Percentiles rank a stretch among this genome's conserved stretches.
Conservation (phyloP, 2,329 filamentous ascomycete genomes). For the Pseudocercospora cruenta region DNA sequence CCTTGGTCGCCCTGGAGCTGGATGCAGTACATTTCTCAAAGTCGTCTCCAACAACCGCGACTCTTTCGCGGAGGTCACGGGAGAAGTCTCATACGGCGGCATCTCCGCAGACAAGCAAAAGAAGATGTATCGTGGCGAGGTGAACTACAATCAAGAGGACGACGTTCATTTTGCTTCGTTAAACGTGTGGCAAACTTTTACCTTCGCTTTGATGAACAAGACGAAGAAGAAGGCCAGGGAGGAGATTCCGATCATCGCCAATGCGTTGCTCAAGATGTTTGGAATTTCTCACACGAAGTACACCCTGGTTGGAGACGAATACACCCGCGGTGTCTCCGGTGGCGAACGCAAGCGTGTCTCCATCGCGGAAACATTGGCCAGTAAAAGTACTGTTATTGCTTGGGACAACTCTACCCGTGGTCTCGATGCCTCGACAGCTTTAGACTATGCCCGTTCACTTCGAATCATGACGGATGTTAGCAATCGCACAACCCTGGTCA, state of each 20-base stretch:
- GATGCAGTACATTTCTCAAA: constrained; percentile 78
- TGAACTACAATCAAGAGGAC: constrained; percentile 78
- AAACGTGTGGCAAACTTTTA: constrained; percentile 77
- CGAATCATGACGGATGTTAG: constrained; percentile 79
- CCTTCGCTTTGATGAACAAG: constrained; percentile 75
- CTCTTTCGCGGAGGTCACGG: constrained; percentile 67
- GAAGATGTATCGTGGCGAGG: constrained; percentile 72
- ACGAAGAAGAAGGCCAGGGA: constrained; percentile 67
- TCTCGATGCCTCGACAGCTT: constrained; percentile 76
- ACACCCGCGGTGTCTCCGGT: constrained; percentile 73
- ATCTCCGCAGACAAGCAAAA: constrained; percentile 69
- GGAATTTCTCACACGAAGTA: constrained; percentile 75
- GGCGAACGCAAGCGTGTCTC: constrained; percentile 80
- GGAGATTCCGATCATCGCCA: constrained; percentile 70
- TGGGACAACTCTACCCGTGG: constrained; percentile 83
- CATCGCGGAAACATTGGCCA: constrained; percentile 76
- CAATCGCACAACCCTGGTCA: constrained; percentile 71
- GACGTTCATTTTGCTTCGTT: constrained; percentile 74
- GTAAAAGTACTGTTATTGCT: constrained; percentile 71
- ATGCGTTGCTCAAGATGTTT: constrained; percentile 75
- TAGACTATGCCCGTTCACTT: constrained; percentile 76
- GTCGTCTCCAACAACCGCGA: constrained; percentile 71
- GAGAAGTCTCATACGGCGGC: constrained; percentile 72
- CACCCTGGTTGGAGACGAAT: constrained; percentile 76
- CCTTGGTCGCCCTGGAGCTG: constrained; percentile 72